Base-by-base conservation (phyloP, 139 green algal species). In the Klebsormidium nitens region DNA sequence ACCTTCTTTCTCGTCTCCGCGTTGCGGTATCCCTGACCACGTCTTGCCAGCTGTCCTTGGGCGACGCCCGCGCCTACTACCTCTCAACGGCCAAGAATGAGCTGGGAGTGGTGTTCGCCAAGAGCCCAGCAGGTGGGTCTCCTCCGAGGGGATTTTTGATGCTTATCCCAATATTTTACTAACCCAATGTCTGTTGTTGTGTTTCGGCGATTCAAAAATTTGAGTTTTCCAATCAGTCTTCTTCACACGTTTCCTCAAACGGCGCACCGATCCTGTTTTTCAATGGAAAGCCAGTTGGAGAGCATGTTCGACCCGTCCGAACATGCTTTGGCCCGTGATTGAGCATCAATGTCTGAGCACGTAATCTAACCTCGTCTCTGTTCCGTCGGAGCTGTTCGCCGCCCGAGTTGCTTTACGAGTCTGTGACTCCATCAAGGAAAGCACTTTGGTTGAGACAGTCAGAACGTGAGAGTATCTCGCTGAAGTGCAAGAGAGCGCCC, bases 71-170 rank as follows among this genome's bases (percentile, higher is more conserved):
- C n/a, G 87, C 85, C 5, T 96, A 93, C 64, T 91, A 89, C 73
- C 82, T 97, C 1, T 84, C 77, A 59, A 97, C 92, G n/a, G 91
- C 92, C 26, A 80, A 85, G 57, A 92, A 96, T 72, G 77, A 90
- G 38, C 82, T 96, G 42, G 92, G 92, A 0, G 92, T 97, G 31
- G 88, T 97, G 48, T 87, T 89, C 50, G 92, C 91, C 6, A 85
- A 83, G 62, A 91, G 87, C 73, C 23, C 82, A 0, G 48, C 66
- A 64, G 66, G 66, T 73, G 19, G 47, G 63, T 49, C 42, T 50
- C 14, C 11, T 50, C 8, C 11, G 42, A 50, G 14, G 42, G 8
- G 14, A 8, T 50, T 8, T 8, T 26, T 14, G 42, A 50, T 50
- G 42, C 11, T 26, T 26, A 50, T 26, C 8, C 8, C 8, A 14